phyloP scores from a whole-genome alignment of 805 yeast genomes.

The Metschnikowia shivogae region DNA sequence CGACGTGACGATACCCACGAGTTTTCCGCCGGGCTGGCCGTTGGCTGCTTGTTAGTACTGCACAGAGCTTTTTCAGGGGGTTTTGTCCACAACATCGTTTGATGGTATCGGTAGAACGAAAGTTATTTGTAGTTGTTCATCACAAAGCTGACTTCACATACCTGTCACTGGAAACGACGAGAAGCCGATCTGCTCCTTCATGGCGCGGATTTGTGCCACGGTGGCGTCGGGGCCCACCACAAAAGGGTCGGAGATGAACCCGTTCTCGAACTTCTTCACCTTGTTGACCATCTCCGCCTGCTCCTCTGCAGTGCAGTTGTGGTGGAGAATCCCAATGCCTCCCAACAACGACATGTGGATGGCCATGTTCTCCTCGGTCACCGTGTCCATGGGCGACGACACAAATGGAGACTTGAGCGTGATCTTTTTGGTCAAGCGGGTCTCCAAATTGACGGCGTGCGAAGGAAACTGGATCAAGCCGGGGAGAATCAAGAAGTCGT shows the following conservation, averaged over 20 bases:
- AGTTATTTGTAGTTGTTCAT: conserved; percentile 72
- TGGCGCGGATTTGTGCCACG: conserved; percentile 72
- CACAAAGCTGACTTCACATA: conserved; percentile 56
- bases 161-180: conserved; percentile 99
- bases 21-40: conserved; percentile 84
- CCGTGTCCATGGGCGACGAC: conserved; percentile 99
- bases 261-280: conserved; percentile 96
- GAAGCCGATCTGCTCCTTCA: conserved; percentile 76
- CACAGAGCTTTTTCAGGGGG: conserved; percentile 18
- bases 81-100: conserved; percentile 93
- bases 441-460: conserved; percentile 68
- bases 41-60: conserved; percentile 48
- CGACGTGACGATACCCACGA: conserved; percentile 92
- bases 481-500: conserved; percentile 92
- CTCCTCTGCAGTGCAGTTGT: conserved; percentile 93
- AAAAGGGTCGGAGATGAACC: conserved; percentile 92
- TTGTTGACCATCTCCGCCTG: conserved; percentile 98
- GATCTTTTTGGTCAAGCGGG: conserved; percentile 88
- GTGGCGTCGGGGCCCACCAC: conserved; percentile 74
- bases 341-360: conserved; percentile 97
- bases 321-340: conserved; percentile 98
- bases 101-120: conserved; percentile 99
- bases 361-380: conserved; percentile 96
- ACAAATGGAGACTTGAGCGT: conserved; percentile 90
- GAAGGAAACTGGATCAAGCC: conserved; percentile 92